These are phyloP conservation scores for Closterium sp. DNA, from an alignment of 139 green algal species.

Conservation along the genomic window DNA sequence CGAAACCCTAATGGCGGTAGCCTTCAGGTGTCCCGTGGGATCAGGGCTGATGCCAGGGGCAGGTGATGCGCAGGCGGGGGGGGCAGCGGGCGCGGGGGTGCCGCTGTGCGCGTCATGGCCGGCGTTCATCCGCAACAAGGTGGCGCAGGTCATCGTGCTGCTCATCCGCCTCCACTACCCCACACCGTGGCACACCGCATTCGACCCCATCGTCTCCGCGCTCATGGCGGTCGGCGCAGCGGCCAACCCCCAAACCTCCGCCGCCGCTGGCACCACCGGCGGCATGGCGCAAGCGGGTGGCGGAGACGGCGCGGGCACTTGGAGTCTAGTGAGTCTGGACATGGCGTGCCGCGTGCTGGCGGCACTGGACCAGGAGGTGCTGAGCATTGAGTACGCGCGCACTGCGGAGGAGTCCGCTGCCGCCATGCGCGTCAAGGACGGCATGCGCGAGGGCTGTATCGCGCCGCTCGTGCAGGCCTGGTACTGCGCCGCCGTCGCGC, in stretches of 20 bases:
- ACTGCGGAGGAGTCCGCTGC: constrained; percentile 29
- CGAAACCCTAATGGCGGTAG: neutral
- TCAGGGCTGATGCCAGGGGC: neutral
- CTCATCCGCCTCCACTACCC: constrained; percentile 81
- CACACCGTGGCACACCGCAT: constrained; percentile 80
- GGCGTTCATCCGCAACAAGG: constrained; percentile 89
- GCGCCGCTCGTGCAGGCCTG: constrained; percentile 72
- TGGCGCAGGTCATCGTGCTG: constrained; percentile 77
- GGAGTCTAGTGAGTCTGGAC: constrained; percentile 60
- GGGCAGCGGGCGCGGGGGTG: neutral
- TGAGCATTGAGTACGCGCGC: constrained; percentile 82
- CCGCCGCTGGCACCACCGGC: neutral
- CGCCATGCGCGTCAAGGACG: constrained; percentile 77
- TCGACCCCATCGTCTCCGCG: constrained; percentile 74
- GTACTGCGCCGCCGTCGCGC: constrained; percentile 53
- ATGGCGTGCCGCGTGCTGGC: constrained; percentile 86
- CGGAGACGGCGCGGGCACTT: constrained; percentile 35
- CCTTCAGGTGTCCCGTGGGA: neutral
- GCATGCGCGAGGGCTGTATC: constrained; percentile 87
- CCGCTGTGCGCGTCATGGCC: constrained; percentile 50
- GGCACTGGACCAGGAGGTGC: constrained; percentile 88
- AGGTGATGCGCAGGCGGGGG: neutral
- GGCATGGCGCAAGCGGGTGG: neutral
- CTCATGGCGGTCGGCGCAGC: constrained; percentile 53
- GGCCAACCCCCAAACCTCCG: neutral